These are phyloP conservation scores for Nepenthes gracilis DNA, from an alignment of 148 eudicot species.

Conservation along the genomic window DNA sequence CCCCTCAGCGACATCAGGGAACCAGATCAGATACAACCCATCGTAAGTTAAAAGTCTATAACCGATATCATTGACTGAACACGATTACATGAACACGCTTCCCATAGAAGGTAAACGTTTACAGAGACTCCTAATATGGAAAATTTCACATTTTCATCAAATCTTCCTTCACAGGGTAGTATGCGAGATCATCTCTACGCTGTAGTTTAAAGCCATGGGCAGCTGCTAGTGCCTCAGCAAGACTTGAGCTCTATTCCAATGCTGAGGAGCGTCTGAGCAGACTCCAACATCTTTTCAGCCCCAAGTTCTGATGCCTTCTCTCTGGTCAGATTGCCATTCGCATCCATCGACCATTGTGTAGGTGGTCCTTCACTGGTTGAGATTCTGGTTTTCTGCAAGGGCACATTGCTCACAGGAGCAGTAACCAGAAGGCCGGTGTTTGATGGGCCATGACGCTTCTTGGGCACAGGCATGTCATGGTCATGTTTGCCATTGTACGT, in stretches of 20 bases:
- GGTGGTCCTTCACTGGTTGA: constrained; percentile 9
- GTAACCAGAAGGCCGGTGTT: constrained; percentile 10
- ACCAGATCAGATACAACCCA: no score
- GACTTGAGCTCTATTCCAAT: constrained; percentile 68
- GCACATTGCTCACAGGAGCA: constrained; percentile 18
- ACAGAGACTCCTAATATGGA: no score
- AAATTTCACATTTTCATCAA: no score
- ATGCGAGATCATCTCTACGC: no score
- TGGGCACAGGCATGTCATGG: constrained; percentile 67
- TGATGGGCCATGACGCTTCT: constrained; percentile 32
- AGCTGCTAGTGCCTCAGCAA: constrained; percentile 7
- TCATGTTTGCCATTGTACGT: constrained; percentile 79
- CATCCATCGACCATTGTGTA: constrained; percentile 18
- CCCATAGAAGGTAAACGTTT: no score
- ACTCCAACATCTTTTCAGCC: constrained; percentile 36
- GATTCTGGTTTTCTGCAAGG: constrained; percentile 13
- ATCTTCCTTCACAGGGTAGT: no score
- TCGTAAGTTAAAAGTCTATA: no score
- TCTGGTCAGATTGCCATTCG: constrained; percentile 16
- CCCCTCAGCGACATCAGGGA: no score
- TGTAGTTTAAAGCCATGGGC: no score
- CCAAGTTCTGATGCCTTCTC: constrained; percentile 19
- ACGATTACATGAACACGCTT: no score
- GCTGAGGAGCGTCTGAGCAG: constrained; percentile 44
- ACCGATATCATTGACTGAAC: no score